These are phyloP conservation scores for Casuarina equisetifolia DNA, from an alignment of 306 rosid species.

Conservation along the genomic window DNA sequence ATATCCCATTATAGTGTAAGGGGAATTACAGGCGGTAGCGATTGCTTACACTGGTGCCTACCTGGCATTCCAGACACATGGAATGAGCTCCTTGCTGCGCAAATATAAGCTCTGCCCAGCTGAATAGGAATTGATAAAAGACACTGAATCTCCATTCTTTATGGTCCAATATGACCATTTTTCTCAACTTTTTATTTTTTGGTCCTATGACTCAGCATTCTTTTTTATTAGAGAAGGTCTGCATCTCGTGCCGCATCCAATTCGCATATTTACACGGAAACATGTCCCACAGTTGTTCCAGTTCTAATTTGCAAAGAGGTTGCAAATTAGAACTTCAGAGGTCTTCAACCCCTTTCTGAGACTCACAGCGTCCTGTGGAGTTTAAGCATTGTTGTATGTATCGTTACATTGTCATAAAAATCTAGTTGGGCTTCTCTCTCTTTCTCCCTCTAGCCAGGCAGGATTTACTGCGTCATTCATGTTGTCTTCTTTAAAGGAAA, in stretches of 20 bases:
- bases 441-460: background rate
- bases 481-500: background rate
- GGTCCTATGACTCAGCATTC: conserved; percentile 18
- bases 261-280: conserved; percentile 13
- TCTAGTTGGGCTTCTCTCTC: background rate
- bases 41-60: conserved; percentile 95
- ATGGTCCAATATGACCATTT: conserved; percentile 36
- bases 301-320: conserved; percentile 6
- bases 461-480: background rate
- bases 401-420: background rate
- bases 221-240: conserved; percentile 23
- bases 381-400: conserved; percentile 9
- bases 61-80: conserved; percentile 93
- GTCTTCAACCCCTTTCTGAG: background rate
- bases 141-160: conserved; percentile 33
- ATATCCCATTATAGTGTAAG: conserved; percentile 64
- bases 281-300: background rate
- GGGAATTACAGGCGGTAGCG: conserved; percentile 57
- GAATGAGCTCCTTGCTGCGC: conserved; percentile 89
- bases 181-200: background rate
- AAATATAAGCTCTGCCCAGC: conserved; percentile 43
- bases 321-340: background rate
- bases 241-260: conserved; percentile 4
- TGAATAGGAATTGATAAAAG: background rate
- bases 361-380: background rate